Percentiles rank a stretch among this genome's conserved stretches.
Evolutionary conservation across 208 protist genomes (phyloP).

Genomic region (Trypanosoma brucei): DNA sequence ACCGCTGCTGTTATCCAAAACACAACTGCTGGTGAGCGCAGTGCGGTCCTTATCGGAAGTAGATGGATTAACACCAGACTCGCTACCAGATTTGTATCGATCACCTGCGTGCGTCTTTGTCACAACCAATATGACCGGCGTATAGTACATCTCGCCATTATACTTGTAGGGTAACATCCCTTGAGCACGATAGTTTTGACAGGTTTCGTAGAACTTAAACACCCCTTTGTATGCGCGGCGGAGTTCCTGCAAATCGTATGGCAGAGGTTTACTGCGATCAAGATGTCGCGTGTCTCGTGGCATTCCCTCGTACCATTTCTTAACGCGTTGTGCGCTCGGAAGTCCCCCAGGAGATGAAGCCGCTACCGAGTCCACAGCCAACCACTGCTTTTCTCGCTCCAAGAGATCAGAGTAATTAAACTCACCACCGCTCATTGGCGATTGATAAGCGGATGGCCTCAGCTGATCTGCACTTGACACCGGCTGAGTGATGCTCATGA

Average conservation of each 20-base stretch:
- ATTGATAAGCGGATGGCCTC: too few relatives aligned
- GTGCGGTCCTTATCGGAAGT: background rate
- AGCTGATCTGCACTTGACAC: too few relatives aligned
- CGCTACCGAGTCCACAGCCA: background rate
- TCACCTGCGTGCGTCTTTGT: slow-evolving; percentile 3
- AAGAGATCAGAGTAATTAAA: too few relatives aligned
- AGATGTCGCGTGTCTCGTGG: slow-evolving; percentile 9
- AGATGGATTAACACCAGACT: background rate
- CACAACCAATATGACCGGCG: slow-evolving; percentile 63
- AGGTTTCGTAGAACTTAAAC: slow-evolving; percentile 51
- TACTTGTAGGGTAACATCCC: slow-evolving; percentile 71
- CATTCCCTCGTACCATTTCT: background rate
- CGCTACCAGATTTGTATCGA: background rate
- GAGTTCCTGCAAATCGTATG: slow-evolving; percentile 50
- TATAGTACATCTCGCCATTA: slow-evolving; percentile 58
- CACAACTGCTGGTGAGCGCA: background rate
- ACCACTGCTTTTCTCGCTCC: too few relatives aligned
- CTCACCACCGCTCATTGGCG: too few relatives aligned
- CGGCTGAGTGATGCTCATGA: too few relatives aligned
- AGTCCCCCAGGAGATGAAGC: background rate
- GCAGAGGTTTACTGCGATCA: background rate
- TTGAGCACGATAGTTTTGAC: slow-evolving; percentile 43
- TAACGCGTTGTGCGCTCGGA: background rate
- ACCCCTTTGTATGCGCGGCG: slow-evolving; percentile 45
- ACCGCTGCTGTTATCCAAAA: background rate